Conservation (phyloP, 2,329 filamentous ascomycete genomes). For the Rosellinia necatrix region DNA sequence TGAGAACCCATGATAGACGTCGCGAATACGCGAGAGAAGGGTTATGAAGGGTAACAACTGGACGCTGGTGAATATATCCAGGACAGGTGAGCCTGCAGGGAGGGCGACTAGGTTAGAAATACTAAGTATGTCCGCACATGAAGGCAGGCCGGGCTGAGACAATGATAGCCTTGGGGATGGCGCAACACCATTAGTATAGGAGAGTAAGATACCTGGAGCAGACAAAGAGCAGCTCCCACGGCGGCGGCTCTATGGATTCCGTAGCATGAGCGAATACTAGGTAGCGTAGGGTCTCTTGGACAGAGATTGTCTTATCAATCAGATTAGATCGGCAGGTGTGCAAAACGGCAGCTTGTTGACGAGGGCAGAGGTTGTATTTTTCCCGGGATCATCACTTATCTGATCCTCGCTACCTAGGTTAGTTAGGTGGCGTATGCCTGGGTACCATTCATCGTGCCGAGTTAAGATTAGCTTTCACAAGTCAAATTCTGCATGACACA, state of each 20-base stretch:
- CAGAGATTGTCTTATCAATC: constrained; percentile 31
- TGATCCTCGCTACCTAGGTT: constrained; percentile 13
- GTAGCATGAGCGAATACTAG: not conserved
- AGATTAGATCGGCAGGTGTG: constrained; percentile 23
- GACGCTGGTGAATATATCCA: not conserved
- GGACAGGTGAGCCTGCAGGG: not conserved
- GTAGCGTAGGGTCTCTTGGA: not conserved
- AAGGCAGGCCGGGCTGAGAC: not conserved
- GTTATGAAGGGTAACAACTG: not conserved
- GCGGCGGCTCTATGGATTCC: not conserved
- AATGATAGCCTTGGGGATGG: not conserved
- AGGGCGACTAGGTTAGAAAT: not conserved
- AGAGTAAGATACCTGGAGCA: not conserved
- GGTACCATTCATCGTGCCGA: not conserved
- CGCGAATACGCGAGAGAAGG: constrained; percentile 4
- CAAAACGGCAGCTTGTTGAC: not conserved
- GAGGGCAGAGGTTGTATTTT: not conserved
- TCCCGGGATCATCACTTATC: constrained; percentile 14
- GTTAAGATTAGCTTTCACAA: not conserved
- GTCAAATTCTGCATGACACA: too few species aligned
- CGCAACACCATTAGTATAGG: not conserved
- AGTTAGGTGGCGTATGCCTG: too few species aligned
- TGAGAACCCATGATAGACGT: constrained; percentile 27
- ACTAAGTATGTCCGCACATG: not conserved
- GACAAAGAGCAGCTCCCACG: not conserved